These are phyloP conservation scores for Xerophyta viscosa DNA, from an alignment of 106 monocot genomes.

Conservation along the genomic window DNA sequence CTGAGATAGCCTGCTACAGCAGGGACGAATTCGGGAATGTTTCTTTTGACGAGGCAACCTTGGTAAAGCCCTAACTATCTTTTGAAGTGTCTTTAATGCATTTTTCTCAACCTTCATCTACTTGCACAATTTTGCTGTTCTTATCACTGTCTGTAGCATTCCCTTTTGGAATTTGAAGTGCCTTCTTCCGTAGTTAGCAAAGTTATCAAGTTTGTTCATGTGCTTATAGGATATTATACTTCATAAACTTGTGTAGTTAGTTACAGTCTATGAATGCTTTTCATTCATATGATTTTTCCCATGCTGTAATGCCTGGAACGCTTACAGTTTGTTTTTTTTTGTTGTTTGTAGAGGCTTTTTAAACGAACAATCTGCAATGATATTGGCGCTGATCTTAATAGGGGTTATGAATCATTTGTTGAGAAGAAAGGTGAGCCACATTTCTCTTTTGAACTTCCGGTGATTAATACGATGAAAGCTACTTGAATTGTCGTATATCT, in stretches of 20 bases:
- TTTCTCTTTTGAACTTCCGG: neutral
- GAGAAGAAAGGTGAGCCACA: conserved; percentile 67
- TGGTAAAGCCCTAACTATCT: conserved; percentile 38
- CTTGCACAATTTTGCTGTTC: too few species aligned
- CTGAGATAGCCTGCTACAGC: conserved; percentile 91
- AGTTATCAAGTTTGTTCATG: neutral
- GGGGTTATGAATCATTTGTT: conserved; percentile 83
- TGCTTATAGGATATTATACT: neutral
- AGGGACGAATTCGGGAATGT: conserved; percentile 81
- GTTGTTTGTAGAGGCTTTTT: conserved; percentile 76
- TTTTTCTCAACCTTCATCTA: too few species aligned
- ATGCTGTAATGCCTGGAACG: too few species aligned
- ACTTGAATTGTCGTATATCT: neutral
- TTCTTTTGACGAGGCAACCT: conserved; percentile 82
- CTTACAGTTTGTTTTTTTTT: too few species aligned
- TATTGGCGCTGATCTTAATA: conserved; percentile 78
- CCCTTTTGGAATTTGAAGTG: too few species aligned
- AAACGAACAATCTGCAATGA: conserved; percentile 78
- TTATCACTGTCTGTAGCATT: too few species aligned
- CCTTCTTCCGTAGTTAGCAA: too few species aligned
- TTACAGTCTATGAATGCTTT: neutral
- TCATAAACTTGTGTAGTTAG: neutral
- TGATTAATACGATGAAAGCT: neutral
- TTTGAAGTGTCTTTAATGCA: too few species aligned
- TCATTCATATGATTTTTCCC: too few species aligned